A percentile compares a stretch with the other conserved stretches of the same genome.
phyloP scores from a whole-genome alignment of 169 alveolate genomes.

The Plasmodium blacklocki region DNA sequence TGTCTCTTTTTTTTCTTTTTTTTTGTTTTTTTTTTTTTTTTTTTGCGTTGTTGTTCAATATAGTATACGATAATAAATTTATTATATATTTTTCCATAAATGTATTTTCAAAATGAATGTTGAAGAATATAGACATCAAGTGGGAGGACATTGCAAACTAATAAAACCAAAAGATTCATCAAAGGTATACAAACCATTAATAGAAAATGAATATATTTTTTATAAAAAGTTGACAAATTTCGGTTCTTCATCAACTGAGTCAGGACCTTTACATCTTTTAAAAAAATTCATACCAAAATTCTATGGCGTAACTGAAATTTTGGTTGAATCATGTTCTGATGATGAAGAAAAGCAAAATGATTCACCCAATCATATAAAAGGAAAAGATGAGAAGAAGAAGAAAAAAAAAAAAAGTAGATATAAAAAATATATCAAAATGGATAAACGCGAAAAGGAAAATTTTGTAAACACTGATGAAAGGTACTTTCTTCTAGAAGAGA shows the following conservation, averaged over 20 bases:
- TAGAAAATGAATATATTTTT: conserved; percentile 80
- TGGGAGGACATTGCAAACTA: conserved; percentile 83
- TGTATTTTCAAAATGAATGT: conserved; percentile 54
- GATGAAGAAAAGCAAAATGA: background rate
- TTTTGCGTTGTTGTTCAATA: background rate
- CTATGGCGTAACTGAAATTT: conserved; percentile 80
- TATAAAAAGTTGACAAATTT: conserved; percentile 78
- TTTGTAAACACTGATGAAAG: no score
- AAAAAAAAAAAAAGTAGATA: conserved; percentile 16
- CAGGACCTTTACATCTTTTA: conserved; percentile 81
- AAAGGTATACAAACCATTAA: conserved; percentile 81
- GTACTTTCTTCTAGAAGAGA: no score
- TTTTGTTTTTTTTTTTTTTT: background rate
- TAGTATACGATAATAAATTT: background rate
- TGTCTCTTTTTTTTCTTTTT: background rate
- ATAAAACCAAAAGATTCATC: conserved; percentile 82
- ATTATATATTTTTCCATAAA: background rate
- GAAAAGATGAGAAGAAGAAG: conserved; percentile 7
- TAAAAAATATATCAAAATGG: background rate
- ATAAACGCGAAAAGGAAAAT: background rate
- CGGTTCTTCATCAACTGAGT: conserved; percentile 78
- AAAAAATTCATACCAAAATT: conserved; percentile 82
- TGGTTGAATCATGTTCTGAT: conserved; percentile 35
- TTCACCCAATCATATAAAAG: background rate
- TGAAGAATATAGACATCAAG: conserved; percentile 84